These are phyloP conservation scores for Nakazawaea ambrosiae DNA, from an alignment of 805 yeast species.

Conservation along the genomic window DNA sequence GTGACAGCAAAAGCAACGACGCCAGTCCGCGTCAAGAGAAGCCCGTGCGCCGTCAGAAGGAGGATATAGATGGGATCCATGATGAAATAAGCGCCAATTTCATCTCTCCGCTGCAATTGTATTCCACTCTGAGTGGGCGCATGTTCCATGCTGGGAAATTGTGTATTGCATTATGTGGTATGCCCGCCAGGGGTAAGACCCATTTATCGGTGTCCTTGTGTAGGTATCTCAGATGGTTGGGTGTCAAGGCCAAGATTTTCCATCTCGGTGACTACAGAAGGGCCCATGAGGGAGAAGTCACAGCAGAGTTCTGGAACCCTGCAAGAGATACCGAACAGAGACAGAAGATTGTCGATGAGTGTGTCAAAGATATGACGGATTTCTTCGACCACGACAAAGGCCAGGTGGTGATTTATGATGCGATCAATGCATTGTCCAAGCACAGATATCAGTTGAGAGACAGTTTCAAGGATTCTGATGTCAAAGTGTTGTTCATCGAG, in stretches of 20 bases:
- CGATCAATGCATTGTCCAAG: conserved; percentile 74
- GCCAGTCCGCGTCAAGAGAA: background rate
- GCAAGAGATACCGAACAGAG: conserved; percentile 32
- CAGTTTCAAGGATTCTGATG: conserved; percentile 46
- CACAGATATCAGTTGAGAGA: conserved; percentile 56
- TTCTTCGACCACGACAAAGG: conserved; percentile 77
- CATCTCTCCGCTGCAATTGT: conserved; percentile 86
- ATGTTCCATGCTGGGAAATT: conserved; percentile 94
- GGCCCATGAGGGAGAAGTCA: conserved; percentile 18
- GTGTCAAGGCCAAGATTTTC: conserved; percentile 86
- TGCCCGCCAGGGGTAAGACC: conserved; percentile 96
- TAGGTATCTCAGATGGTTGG: conserved; percentile 91
- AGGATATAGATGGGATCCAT: conserved; percentile 58
- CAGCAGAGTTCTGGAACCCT: conserved; percentile 9
- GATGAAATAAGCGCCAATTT: conserved; percentile 50
- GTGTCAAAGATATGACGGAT: conserved; percentile 59
- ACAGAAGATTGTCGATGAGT: conserved; percentile 49
- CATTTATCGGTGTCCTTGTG: conserved; percentile 87
- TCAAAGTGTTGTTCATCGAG: conserved; percentile 84
- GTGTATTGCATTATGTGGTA: conserved; percentile 80
- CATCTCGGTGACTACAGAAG: conserved; percentile 91
- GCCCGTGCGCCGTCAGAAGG: background rate
- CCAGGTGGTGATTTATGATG: conserved; percentile 95
- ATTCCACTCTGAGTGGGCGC: conserved; percentile 87
- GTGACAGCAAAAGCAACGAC: background rate